A percentile compares a stretch with the other conserved stretches of the same genome.
phyloP scores from a whole-genome alignment of 176 grass and related monocot species.

The Oryza longistaminata region DNA sequence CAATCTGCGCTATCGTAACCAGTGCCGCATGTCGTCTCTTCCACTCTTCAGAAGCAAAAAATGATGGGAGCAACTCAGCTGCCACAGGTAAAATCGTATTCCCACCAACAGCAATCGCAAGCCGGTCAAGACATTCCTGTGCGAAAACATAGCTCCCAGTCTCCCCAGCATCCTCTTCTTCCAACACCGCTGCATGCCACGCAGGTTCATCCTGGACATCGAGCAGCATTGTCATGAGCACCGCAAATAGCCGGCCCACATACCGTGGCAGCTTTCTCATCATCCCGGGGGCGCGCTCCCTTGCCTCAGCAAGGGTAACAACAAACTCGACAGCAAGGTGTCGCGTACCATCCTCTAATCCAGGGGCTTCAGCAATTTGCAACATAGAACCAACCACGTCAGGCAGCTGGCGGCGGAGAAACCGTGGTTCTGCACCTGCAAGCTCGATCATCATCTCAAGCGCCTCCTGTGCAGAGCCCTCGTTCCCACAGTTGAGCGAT shows the following conservation, averaged over 20 bases:
- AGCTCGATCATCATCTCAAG: conserved; percentile 95
- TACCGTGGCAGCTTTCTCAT: conserved; percentile 84
- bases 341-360: conserved; percentile 85
- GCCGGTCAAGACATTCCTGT: conserved; percentile 86
- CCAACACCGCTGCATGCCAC: conserved; percentile 67
- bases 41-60: conserved; percentile 75
- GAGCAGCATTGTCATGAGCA: conserved; percentile 91
- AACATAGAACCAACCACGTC: conserved; percentile 92
- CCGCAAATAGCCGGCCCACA: conserved; percentile 69
- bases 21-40: conserved; percentile 80
- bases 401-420: conserved; percentile 84
- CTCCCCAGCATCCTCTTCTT: conserved; percentile 87
- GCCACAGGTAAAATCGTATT: conserved; percentile 84
- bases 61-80: conserved; percentile 74
- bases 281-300: conserved; percentile 93
- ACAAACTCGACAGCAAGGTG: conserved; percentile 95
- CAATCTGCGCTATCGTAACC: conserved; percentile 89
- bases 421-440: conserved; percentile 69
- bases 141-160: conserved; percentile 77
- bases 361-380: conserved; percentile 76
- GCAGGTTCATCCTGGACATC: conserved; percentile 88
- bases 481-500: conserved; percentile 87
- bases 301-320: conserved; percentile 78
- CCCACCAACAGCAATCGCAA: conserved; percentile 88
- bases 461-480: conserved; percentile 87